Conservation (phyloP, 495 filamentous ascomycete genomes). For the Lindgomyces ingoldianus region DNA sequence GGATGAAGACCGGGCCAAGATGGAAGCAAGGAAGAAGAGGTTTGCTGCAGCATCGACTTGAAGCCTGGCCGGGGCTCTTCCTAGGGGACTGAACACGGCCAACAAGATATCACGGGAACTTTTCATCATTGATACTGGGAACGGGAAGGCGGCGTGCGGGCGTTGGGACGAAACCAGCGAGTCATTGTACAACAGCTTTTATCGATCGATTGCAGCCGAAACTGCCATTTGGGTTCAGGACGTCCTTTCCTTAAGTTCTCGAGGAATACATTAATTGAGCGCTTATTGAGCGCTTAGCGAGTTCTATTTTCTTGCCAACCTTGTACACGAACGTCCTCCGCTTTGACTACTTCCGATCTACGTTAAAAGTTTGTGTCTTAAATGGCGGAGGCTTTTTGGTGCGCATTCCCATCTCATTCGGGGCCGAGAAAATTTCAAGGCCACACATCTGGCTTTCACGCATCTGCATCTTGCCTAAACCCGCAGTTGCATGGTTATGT, state of each 20-base stretch:
- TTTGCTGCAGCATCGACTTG: slow-evolving; percentile 33
- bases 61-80: neutral
- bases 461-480: too few relatives aligned
- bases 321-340: neutral
- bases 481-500: too few relatives aligned
- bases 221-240: neutral
- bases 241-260: neutral
- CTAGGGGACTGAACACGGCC: neutral
- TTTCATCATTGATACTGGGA: neutral
- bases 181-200: neutral
- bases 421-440: too few relatives aligned
- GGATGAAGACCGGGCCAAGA: slow-evolving; percentile 37
- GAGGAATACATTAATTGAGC: neutral
- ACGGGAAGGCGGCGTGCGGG: neutral
- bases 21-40: slow-evolving; percentile 42
- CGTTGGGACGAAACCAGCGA: neutral
- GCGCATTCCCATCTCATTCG: too few relatives aligned
- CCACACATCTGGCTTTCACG: too few relatives aligned
- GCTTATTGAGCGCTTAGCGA: neutral
- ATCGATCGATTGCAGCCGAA: neutral
- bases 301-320: neutral
- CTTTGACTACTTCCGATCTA: neutral
- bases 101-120: neutral
- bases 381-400: too few relatives aligned
- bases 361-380: too few relatives aligned